Conservation (phyloP, 345 rosid species). For the Aurinia saxatilis region DNA sequence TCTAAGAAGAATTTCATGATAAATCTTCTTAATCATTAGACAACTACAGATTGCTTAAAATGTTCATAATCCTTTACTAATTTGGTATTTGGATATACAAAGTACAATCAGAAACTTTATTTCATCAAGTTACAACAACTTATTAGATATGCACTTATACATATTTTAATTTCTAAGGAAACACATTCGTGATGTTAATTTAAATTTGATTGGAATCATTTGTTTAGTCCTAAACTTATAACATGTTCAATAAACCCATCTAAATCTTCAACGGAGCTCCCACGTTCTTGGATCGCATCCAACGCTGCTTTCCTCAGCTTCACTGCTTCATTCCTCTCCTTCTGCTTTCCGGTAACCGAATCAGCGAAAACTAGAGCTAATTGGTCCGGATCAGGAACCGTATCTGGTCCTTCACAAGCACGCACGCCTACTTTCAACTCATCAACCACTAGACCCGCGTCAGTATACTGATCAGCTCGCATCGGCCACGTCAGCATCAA, state of each 20-base stretch:
- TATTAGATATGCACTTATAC: background rate
- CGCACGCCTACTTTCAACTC: slow-evolving; percentile 41
- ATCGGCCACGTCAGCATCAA: slow-evolving; percentile 65
- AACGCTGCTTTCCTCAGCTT: slow-evolving; percentile 35
- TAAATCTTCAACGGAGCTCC: slow-evolving; percentile 44
- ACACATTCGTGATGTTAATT: background rate
- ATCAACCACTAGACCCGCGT: slow-evolving; percentile 48
- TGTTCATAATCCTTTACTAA: too few species aligned
- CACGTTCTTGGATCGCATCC: slow-evolving; percentile 37
- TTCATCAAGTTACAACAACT: background rate
- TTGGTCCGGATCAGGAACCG: slow-evolving; percentile 34
- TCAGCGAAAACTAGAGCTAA: slow-evolving; percentile 31
- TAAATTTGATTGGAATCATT: background rate
- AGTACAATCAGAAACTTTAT: background rate
- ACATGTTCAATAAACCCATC: slow-evolving; percentile 35
- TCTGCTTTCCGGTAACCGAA: slow-evolving; percentile 9
- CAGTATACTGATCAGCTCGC: slow-evolving; percentile 49
- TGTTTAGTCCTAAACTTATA: background rate
- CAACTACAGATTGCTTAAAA: too few species aligned
- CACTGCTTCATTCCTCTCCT: slow-evolving; percentile 25
- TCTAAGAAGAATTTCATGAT: too few species aligned
- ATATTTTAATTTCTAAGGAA: background rate
- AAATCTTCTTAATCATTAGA: too few species aligned
- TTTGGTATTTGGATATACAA: background rate
- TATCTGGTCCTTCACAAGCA: slow-evolving; percentile 39